A percentile compares a stretch with the other conserved stretches of the same genome.
These are phyloP conservation scores for Populus euphratica DNA, from an alignment of 345 rosid species.

Conservation along the genomic window DNA sequence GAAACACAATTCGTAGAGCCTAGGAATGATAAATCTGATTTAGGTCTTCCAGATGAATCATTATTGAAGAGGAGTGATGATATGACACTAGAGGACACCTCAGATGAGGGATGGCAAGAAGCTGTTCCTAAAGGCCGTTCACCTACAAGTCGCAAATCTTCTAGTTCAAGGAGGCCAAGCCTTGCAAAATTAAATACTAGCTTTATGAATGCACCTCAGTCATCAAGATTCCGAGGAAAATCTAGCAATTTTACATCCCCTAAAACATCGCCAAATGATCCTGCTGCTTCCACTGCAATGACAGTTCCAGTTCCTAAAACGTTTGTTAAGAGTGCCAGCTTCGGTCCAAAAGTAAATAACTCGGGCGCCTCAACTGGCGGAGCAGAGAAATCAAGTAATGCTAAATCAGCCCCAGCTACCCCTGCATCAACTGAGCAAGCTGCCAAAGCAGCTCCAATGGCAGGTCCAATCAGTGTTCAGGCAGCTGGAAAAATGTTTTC, in stretches of 20 bases:
- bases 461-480: constrained; percentile 56
- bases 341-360: constrained; percentile 54
- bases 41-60: constrained; percentile 39
- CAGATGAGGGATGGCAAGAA: constrained; percentile 99
- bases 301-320: constrained; percentile 48
- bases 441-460: constrained; percentile 43
- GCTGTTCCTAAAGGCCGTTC: constrained; percentile 87
- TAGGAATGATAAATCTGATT: constrained; percentile 47
- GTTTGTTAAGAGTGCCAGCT: constrained; percentile 66
- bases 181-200: constrained; percentile 85
- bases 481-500: constrained; percentile 88
- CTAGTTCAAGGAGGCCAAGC: constrained; percentile 69
- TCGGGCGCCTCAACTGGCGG: constrained; percentile 36
- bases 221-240: constrained; percentile 69
- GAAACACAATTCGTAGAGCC: constrained; percentile 50
- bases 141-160: constrained; percentile 61
- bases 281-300: constrained; percentile 41
- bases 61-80: constrained; percentile 31
- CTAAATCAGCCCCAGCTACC: constrained; percentile 50
- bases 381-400: constrained; percentile 41
- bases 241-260: constrained; percentile 58
- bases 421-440: constrained; percentile 52
- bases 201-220: constrained; percentile 62
- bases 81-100: constrained; percentile 43
- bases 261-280: constrained; percentile 45